Percentiles rank a stretch among this genome's conserved stretches.
Conservation (phyloP, 352 stramenopile genomes). For the Pythium dissimile region DNA sequence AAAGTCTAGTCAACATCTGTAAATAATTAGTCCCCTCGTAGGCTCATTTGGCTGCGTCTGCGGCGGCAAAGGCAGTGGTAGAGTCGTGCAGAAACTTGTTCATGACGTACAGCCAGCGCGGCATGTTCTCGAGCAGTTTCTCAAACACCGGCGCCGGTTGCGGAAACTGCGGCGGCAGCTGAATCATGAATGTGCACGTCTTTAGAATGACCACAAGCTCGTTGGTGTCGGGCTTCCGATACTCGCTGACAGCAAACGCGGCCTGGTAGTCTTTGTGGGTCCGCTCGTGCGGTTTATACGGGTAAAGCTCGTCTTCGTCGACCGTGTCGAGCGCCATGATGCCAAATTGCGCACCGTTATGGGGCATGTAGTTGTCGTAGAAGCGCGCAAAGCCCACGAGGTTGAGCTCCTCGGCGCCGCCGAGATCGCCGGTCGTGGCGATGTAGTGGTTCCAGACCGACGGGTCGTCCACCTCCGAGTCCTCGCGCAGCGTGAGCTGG, state of each 20-base stretch:
- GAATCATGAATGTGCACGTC: constrained; percentile 7
- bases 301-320: constrained; percentile 47
- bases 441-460: constrained; percentile 45
- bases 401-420: constrained; percentile 23
- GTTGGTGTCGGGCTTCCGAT: constrained; percentile 2
- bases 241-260: constrained; percentile 2
- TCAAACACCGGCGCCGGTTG: constrained; percentile 1
- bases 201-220: constrained; percentile 13
- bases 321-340: constrained; percentile 37
- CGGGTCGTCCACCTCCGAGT: constrained; percentile 33
- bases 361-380: constrained; percentile 20
- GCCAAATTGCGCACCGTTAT: constrained; percentile 22
- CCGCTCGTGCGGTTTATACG: constrained; percentile 31
- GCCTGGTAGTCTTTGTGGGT: constrained; percentile 14
- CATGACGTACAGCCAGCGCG: constrained; percentile 15
- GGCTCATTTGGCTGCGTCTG: neutral
- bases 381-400: constrained; percentile 30
- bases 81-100: constrained; percentile 13
- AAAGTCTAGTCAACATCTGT: too few relatives aligned
- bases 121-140: constrained; percentile 13
- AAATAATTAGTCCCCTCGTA: too few relatives aligned
- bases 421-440: constrained; percentile 25
- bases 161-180: constrained; percentile 14
- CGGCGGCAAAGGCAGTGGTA: neutral
- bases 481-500: constrained; percentile 44